Base-by-base conservation (phyloP, 192 early-diverging fungal genomes). In the Dissophora ornata region DNA sequence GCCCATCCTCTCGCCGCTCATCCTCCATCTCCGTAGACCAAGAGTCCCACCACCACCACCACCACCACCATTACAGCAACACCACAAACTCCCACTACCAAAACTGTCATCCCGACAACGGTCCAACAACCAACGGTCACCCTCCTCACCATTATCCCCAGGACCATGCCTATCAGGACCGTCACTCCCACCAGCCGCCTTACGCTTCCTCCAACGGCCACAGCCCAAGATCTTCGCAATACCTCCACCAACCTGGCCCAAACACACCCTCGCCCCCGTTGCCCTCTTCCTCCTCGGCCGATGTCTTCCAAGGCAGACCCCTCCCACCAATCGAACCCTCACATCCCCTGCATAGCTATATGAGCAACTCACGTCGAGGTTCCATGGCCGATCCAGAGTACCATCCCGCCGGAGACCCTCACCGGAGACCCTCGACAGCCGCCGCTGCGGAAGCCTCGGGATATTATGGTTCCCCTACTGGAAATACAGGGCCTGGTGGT, bases 251-350 rank as follows among this genome's bases (percentile, higher is more conserved):
- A 11, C 42, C 16, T 47, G 28, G 36, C 16, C 57, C 62, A 8
- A 52, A 25, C 41, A 66, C 71, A 12, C 71, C 71, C 1, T 75
- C 71, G 18, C 71, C 71, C 5, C 71, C 71, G 3, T 45, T 67
- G 22, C 63, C 71, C 11, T 67, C 71, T 24, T 42, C 51, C 11
- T 67, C 71, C 28, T 42, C 51, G 21, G 54, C 64, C 21, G 34
- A 66, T 0, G 32, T 24, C 40, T 67, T 67, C 50, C 71, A 67
- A n/a, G 71, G 71, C 34, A 34, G 71, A 13, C 32, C 63, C 33
- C 33, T 75, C 3, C 71, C 71, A 5, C 71, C 71, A 13, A 75
- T 75, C 25, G 71, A 75, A 22, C 71, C 71, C 8, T 75, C 71
- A 18, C 71, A 75, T 15, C 71, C 71, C 3, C 63, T 75, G 11